Evolutionary conservation across 2,329 filamentous ascomycete species (phyloP), one percentile per base, ranked within the genome.

Genomic region (Xenoacremonium recifei): DNA sequence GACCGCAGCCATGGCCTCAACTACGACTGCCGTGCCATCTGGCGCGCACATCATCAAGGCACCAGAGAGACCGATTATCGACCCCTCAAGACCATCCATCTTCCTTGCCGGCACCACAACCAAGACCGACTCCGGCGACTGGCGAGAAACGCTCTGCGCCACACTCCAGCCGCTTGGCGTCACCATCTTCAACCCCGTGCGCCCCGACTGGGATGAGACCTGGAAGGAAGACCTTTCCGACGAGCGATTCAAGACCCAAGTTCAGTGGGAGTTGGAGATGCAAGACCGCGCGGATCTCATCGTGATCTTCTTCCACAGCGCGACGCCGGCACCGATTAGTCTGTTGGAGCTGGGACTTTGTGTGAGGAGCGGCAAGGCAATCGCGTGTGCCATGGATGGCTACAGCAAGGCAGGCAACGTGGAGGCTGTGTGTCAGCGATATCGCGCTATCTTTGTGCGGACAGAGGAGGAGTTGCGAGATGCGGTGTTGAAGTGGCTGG

Each of bases 401-500:
- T 85, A 78, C 51, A 70, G 61, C 61, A 81, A 81, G 58, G 68
- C 68, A n/a, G 81, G 79, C 0, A 83, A 85, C 48, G 77, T 86
- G 21, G 66, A 78, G 52, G 63, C 80, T 12, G 70, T 82, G 9
- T 84, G 80, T 46, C 56, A 64, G 44, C 66, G 66, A 39, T 75
- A 72, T 45, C 66, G 60, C 0, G 58, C 81, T 5, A 61, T 68
- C 27, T 56, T 76, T 41, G 60, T 76, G 21, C 63, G 69, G 13
- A 68, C 54, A 3, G 62, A 72, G 18, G 63, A 63, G 4, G 66
- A 68, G 6, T 51, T 82, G 37, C 53, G 52, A n/a, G 29, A 27
- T 27, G 9, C 9, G 23, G 7, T 27, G 23, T 9, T 27, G 9
- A 13, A 31, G 29, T n/a, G n/a, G n/a, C n/a, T n/a, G n/a, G n/a